Conservation (phyloP, 2,329 filamentous ascomycete genomes). For the Xylariomycetidae sp. region DNA sequence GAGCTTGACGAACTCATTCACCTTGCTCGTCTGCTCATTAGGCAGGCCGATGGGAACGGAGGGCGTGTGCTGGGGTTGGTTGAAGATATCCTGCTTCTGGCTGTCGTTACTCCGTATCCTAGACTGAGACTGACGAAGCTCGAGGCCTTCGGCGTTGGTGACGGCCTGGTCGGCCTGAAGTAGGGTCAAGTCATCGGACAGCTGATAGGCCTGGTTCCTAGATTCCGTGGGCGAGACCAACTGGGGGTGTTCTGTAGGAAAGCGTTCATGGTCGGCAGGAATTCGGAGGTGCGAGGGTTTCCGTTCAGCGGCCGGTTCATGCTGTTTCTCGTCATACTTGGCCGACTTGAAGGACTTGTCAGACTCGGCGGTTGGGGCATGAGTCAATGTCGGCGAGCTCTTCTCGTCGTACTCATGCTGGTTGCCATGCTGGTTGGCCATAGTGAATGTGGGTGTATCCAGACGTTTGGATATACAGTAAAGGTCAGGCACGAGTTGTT, state of each 20-base stretch:
- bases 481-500: too few species aligned
- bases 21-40: constrained; percentile 54
- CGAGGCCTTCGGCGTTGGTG: constrained; percentile 17
- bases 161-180: constrained; percentile 27
- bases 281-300: constrained; percentile 16
- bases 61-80: constrained; percentile 17
- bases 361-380: background rate
- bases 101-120: constrained; percentile 15
- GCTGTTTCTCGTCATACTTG: constrained; percentile 11
- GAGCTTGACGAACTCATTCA: constrained; percentile 60
- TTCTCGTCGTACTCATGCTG: constrained; percentile 7
- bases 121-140: constrained; percentile 18
- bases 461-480: too few species aligned
- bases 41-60: constrained; percentile 27
- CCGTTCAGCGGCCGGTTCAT: too few species aligned
- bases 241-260: constrained; percentile 6
- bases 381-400: background rate
- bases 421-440: background rate
- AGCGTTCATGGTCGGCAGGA: constrained; percentile 10
- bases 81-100: constrained; percentile 26
- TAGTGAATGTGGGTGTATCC: too few species aligned
- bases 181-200: constrained; percentile 27
- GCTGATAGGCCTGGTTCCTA: constrained; percentile 21
- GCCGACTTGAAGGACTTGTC: background rate
- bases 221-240: constrained; percentile 20